phyloP scores from a whole-genome alignment of 208 protist genomes.

The Wallacemonas sp. region DNA sequence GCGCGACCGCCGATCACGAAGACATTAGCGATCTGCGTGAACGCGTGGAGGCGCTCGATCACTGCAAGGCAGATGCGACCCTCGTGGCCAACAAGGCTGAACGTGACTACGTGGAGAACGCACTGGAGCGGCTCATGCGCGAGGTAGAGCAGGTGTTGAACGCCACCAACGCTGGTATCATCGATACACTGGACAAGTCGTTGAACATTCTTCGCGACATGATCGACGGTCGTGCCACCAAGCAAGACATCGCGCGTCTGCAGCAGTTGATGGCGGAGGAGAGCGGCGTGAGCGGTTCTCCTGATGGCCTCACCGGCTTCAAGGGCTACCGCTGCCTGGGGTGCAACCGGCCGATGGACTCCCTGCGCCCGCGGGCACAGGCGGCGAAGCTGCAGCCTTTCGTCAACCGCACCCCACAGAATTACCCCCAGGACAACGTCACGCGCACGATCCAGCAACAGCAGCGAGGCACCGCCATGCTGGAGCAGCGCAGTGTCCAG shows the following conservation, averaged over 20 bases:
- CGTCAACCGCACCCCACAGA: conserved; percentile 77
- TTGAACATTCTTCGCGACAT: conserved; percentile 89
- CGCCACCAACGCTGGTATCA: conserved; percentile 87
- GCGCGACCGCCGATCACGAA: conserved; percentile 16
- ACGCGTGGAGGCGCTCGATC: conserved; percentile 72
- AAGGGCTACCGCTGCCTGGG: conserved; percentile 88
- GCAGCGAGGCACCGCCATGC: conserved; percentile 22
- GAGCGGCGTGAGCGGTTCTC: conserved; percentile 22
- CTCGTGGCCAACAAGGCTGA: conserved; percentile 91
- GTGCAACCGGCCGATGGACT: conserved; percentile 84
- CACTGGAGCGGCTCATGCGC: conserved; percentile 88
- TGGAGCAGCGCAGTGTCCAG: conserved; percentile 10
- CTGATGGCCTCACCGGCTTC: conserved; percentile 84
- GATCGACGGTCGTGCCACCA: conserved; percentile 88
- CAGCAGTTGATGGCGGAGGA: conserved; percentile 66
- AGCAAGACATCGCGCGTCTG: conserved; percentile 77
- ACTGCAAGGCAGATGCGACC: conserved; percentile 83
- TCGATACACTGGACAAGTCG: conserved; percentile 90
- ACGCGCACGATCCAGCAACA: conserved; percentile 70
- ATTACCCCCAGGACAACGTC: conserved; percentile 57
- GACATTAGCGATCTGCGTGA: conserved; percentile 55
- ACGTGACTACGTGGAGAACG: conserved; percentile 91
- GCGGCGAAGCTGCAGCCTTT: conserved; percentile 61
- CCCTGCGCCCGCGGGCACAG: conserved; percentile 64
- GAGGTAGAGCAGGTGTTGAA: conserved; percentile 93